These are phyloP conservation scores for Clonostachys chloroleuca DNA, from an alignment of 2,329 filamentous ascomycete genomes.

Conservation along the genomic window DNA sequence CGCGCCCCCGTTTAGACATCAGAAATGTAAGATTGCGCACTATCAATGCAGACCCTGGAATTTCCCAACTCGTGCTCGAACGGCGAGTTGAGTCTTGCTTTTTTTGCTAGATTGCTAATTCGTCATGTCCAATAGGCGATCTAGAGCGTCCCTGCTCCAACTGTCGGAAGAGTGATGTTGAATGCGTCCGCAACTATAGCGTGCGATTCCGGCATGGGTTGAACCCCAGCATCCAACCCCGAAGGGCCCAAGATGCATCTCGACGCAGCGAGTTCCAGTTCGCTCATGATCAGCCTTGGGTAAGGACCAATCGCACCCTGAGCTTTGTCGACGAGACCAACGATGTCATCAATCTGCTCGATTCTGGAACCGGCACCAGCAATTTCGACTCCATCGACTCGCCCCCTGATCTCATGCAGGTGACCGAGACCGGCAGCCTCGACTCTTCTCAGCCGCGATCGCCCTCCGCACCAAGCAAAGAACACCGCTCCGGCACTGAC, in stretches of 20 bases:
- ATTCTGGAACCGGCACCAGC: conserved; percentile 6
- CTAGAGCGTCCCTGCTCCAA: conserved; percentile 10
- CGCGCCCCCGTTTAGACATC: too few relatives aligned
- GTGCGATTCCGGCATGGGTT: conserved; percentile 18
- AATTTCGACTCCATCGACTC: too few relatives aligned
- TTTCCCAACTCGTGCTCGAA: too few relatives aligned
- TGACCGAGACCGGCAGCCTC: not conserved
- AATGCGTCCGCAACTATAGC: conserved; percentile 17
- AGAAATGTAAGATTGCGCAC: too few relatives aligned
- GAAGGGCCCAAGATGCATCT: conserved; percentile 6
- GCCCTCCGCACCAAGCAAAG: not conserved
- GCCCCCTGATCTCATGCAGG: too few relatives aligned
- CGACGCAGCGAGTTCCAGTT: conserved; percentile 9
- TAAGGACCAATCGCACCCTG: conserved; percentile 13
- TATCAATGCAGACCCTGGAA: too few relatives aligned
- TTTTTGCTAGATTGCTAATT: too few relatives aligned
- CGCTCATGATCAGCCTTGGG: conserved; percentile 17
- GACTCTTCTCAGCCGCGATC: conserved; percentile 6
- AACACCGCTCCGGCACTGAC: too few relatives aligned
- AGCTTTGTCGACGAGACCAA: conserved; percentile 21
- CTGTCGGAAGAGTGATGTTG: conserved; percentile 14
- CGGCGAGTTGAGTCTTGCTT: too few relatives aligned
- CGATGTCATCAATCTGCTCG: conserved; percentile 17
- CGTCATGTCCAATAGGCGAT: too few relatives aligned
- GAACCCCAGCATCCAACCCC: conserved; percentile 15